Evolutionary conservation across 768 basidiomycete genomes (phyloP).

Genomic region (Mycena venus): DNA sequence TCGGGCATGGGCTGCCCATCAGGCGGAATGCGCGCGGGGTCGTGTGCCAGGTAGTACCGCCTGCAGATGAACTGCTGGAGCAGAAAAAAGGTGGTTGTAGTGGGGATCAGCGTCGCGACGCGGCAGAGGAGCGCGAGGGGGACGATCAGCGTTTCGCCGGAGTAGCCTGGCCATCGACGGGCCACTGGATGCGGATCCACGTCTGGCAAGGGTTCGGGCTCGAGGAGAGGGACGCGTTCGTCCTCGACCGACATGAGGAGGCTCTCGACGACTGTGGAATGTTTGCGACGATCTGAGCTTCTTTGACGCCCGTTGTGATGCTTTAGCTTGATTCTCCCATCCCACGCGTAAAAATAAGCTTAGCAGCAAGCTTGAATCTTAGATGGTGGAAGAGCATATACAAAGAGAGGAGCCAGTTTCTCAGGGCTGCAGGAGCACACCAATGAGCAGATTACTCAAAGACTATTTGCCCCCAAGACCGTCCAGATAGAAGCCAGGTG

Average conservation of each 20-base stretch:
- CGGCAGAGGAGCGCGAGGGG: conserved; percentile 41
- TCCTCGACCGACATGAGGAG: neutral
- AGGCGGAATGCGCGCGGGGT: conserved; percentile 26
- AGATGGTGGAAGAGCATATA: neutral
- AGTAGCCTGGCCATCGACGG: neutral
- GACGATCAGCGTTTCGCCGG: conserved; percentile 34
- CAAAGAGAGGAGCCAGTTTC: neutral
- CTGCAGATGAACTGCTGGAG: conserved; percentile 42
- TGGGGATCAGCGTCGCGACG: conserved; percentile 37
- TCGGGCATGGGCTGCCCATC: conserved; percentile 22
- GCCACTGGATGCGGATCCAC: neutral
- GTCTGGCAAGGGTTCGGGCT: neutral
- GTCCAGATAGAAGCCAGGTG: too few species aligned
- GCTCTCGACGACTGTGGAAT: neutral
- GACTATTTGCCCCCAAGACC: too few species aligned
- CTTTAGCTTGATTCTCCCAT: too few species aligned
- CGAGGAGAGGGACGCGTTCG: conserved; percentile 2
- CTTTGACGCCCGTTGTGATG: neutral
- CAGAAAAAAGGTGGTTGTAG: conserved; percentile 43
- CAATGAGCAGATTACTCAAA: too few species aligned
- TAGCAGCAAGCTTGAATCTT: neutral
- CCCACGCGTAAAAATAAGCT: neutral
- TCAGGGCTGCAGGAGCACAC: too few species aligned
- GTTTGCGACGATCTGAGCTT: neutral
- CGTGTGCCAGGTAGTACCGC: conserved; percentile 36